Percentiles rank a stretch among this genome's conserved stretches.
Evolutionary conservation across 2,329 filamentous ascomycete genomes (phyloP).

Genomic region (Chrysoporthe puriensis): DNA sequence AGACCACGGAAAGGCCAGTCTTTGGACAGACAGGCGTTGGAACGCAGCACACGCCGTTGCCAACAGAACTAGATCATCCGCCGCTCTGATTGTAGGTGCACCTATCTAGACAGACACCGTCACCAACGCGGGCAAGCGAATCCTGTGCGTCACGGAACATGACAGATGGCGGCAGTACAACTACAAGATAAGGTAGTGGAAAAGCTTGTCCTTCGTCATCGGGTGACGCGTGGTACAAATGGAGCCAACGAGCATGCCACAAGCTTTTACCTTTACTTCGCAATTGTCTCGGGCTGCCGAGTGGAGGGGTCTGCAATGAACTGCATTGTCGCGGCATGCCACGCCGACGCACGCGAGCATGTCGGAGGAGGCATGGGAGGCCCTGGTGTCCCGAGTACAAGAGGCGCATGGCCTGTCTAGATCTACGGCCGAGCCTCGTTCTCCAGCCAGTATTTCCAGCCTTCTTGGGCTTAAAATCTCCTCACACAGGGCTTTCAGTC

Average conservation of each 20-base stretch:
- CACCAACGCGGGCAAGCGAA: neutral
- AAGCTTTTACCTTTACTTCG: neutral
- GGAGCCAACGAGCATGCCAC: neutral
- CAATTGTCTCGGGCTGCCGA: neutral
- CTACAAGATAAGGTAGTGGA: neutral
- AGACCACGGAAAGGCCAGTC: too few species aligned
- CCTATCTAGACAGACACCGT: neutral
- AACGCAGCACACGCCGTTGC: neutral
- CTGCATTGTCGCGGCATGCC: neutral
- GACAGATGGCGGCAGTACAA: neutral
- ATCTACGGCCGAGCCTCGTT: neutral
- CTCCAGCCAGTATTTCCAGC: neutral
- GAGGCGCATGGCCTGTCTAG: neutral
- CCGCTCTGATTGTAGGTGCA: neutral
- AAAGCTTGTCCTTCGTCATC: neutral
- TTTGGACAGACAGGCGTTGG: neutral
- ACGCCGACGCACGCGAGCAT: neutral
- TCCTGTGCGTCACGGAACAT: neutral
- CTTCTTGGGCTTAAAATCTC: neutral
- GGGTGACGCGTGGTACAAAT: neutral
- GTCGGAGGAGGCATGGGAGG: neutral
- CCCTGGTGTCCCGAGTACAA: neutral
- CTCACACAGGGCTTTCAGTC: neutral
- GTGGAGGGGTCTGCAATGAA: neutral
- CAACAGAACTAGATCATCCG: neutral